phyloP scores from a whole-genome alignment of 129 eudicot genomes.

The Lactuca sativa region DNA sequence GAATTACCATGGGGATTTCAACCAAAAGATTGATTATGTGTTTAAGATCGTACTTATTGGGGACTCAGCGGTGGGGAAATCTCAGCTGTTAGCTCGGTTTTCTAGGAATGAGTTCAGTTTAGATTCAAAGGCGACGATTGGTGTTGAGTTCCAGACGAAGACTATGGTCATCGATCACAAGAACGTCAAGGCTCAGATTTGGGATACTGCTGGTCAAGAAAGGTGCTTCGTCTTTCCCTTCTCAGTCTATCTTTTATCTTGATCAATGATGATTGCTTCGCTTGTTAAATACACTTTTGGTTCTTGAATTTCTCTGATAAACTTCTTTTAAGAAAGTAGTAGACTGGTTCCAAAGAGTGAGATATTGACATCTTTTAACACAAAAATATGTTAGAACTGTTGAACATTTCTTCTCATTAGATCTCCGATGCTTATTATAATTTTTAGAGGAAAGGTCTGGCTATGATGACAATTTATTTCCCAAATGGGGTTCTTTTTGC shows the following conservation, averaged over 20 bases:
- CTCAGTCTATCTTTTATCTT: neutral
- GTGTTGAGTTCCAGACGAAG: constrained; percentile 70
- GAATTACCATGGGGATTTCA: constrained; percentile 50
- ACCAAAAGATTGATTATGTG: constrained; percentile 65
- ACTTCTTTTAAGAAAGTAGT: neutral
- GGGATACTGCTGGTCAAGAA: constrained; percentile 88
- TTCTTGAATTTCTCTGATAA: neutral
- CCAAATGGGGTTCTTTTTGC: neutral
- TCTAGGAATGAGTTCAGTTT: constrained; percentile 65
- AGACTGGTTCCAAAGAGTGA: neutral
- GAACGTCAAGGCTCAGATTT: constrained; percentile 79
- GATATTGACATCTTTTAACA: no score
- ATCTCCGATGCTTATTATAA: no score
- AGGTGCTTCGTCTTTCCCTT: constrained; percentile 33
- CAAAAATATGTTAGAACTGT: no score
- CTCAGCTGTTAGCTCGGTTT: constrained; percentile 65
- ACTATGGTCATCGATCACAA: constrained; percentile 59
- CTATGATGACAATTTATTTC: neutral
- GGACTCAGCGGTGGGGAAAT: constrained; percentile 79
- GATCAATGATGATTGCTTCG: neutral
- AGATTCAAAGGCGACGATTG: constrained; percentile 76
- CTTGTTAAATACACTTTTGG: neutral
- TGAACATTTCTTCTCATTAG: no score
- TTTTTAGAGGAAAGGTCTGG: neutral
- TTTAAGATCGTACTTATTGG: constrained; percentile 76